Conservation (phyloP, 202 grass and related monocot genomes). For the Panicum hallii region DNA sequence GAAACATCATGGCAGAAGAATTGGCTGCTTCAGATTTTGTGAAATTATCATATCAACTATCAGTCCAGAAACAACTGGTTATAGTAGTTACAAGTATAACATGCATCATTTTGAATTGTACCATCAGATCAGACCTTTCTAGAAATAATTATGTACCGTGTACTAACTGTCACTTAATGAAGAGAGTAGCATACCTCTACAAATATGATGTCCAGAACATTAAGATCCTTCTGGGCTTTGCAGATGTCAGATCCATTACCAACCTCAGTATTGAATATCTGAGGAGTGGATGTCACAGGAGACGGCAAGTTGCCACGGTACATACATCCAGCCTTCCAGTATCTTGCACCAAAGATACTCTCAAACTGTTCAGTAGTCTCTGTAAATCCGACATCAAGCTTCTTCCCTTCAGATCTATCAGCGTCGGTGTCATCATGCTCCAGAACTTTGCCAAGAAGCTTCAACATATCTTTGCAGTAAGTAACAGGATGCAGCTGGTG, state of each 20-base stretch:
- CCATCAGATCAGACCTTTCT: not conserved
- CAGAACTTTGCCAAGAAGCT: constrained; percentile 83
- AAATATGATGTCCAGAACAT: constrained; percentile 47
- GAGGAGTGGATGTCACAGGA: constrained; percentile 59
- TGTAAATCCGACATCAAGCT: constrained; percentile 80
- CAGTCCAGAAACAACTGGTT: not conserved
- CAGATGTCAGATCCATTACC: constrained; percentile 6
- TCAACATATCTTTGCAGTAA: constrained; percentile 74
- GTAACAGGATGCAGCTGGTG: constrained; percentile 75
- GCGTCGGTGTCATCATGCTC: constrained; percentile 94
- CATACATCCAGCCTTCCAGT: constrained; percentile 89
- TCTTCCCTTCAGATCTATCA: constrained; percentile 85
- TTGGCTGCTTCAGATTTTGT: not conserved
- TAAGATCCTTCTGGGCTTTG: constrained; percentile 51
- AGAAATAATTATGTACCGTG: constrained; percentile 1
- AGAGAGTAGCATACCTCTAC: constrained; percentile 64
- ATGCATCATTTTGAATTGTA: constrained; percentile 19
- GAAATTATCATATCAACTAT: not conserved
- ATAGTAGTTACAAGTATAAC: not conserved
- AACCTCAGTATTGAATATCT: constrained; percentile 34
- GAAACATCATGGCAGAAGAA: not conserved
- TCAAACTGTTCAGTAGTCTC: constrained; percentile 79
- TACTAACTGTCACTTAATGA: constrained; percentile 1
- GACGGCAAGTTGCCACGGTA: constrained; percentile 73
- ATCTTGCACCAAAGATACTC: constrained; percentile 77